phyloP scores from a whole-genome alignment of 495 filamentous ascomycete species.

The Geopyxis carbonaria region DNA sequence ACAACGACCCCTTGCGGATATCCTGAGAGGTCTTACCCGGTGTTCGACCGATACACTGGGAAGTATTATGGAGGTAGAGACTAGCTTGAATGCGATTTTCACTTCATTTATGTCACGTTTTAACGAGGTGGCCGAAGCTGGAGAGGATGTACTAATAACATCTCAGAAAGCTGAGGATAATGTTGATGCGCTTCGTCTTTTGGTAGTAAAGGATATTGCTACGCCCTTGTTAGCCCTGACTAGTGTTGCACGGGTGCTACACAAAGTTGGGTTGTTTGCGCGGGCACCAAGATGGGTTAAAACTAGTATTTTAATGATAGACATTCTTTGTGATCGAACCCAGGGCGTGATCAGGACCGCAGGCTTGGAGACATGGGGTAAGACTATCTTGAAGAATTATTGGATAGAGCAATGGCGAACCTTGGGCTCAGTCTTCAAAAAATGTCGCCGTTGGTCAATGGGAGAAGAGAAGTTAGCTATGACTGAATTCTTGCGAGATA shows the following conservation, averaged over 20 bases:
- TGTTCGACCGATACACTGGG: slow-evolving; percentile 12
- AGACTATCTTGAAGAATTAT: slow-evolving; percentile 47
- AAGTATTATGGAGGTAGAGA: slow-evolving; percentile 14
- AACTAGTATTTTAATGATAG: slow-evolving; percentile 56
- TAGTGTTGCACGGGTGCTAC: slow-evolving; percentile 10
- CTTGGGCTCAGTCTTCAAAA: slow-evolving; percentile 62
- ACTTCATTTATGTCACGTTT: slow-evolving; percentile 20
- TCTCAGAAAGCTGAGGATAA: slow-evolving; percentile 20
- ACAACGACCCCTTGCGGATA: slow-evolving; percentile 9
- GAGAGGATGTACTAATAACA: slow-evolving; percentile 17
- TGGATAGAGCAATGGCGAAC: slow-evolving; percentile 72
- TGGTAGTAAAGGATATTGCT: slow-evolving; percentile 21
- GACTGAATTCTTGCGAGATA: slow-evolving; percentile 82
- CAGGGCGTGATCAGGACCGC: slow-evolving; percentile 59
- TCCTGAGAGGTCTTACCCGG: slow-evolving; percentile 17
- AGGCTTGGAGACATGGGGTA: slow-evolving; percentile 40
- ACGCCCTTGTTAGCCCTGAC: slow-evolving; percentile 16
- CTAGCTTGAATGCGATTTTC: no score
- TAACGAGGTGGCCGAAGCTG: slow-evolving; percentile 17
- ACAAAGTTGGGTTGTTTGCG: slow-evolving; percentile 41
- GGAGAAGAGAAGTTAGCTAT: slow-evolving; percentile 53
- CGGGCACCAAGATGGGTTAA: slow-evolving; percentile 55
- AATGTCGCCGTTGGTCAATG: slow-evolving; percentile 63
- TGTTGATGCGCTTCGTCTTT: slow-evolving; percentile 19
- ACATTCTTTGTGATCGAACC: slow-evolving; percentile 64